Evolutionary conservation across 495 filamentous ascomycete species (phyloP).

Genomic region (Aspergillus diversus): DNA sequence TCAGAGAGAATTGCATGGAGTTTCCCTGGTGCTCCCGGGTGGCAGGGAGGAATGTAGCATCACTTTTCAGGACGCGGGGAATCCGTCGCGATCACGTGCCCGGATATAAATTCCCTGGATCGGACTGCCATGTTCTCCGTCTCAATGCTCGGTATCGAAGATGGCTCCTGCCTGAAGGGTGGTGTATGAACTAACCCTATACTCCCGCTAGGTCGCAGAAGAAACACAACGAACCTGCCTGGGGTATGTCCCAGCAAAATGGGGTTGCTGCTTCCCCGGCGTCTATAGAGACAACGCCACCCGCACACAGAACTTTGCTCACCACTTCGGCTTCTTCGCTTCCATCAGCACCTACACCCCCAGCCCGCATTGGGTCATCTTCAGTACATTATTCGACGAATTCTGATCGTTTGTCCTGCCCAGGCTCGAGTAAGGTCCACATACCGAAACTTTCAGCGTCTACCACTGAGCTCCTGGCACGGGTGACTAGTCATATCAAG

Average conservation of each 20-base stretch:
- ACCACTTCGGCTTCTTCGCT: slow-evolving; percentile 20
- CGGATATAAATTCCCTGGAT: slow-evolving; percentile 38
- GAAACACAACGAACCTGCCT: slow-evolving; percentile 2
- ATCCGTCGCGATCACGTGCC: slow-evolving; percentile 33
- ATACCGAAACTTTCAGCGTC: slow-evolving; percentile 32
- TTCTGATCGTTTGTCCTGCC: slow-evolving; percentile 15
- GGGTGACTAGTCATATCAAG: slow-evolving; percentile 26
- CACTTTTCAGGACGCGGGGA: slow-evolving; percentile 2
- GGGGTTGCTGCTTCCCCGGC: slow-evolving; percentile 29
- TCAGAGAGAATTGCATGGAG: neutral
- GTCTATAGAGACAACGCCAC: slow-evolving; percentile 32
- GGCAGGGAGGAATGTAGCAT: neutral
- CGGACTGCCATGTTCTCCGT: slow-evolving; percentile 15
- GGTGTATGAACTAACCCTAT: neutral
- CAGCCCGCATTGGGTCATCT: slow-evolving; percentile 14
- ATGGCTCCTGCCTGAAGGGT: neutral
- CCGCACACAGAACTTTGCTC: slow-evolving; percentile 20
- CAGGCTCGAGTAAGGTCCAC: slow-evolving; percentile 21
- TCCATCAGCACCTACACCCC: slow-evolving; percentile 18
- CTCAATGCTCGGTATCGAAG: neutral
- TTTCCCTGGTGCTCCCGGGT: neutral
- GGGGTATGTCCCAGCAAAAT: slow-evolving; percentile 37
- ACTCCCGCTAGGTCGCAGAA: neutral
- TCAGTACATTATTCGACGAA: slow-evolving; percentile 13
- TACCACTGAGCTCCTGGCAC: slow-evolving; percentile 33